Evolutionary conservation across 78 protist species (phyloP).

Genomic region (Dictyostelium purpureum): DNA sequence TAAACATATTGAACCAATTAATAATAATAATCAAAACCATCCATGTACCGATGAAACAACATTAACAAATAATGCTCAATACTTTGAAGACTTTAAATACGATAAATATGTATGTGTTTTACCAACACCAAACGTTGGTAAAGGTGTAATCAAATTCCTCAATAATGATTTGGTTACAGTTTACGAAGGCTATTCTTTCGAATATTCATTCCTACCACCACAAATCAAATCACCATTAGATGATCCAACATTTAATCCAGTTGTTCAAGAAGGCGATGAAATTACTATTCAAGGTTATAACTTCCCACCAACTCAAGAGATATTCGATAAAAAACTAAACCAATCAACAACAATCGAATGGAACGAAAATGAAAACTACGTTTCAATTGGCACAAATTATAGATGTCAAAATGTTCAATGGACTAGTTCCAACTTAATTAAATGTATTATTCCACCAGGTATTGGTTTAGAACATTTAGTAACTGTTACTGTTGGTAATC

Average conservation of each 20-base stretch:
- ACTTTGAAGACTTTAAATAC: background rate
- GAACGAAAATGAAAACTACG: background rate
- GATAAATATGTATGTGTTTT: background rate
- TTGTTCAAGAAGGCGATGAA: too few species aligned
- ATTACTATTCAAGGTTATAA: too few species aligned
- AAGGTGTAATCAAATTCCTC: background rate
- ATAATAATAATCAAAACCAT: background rate
- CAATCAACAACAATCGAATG: background rate
- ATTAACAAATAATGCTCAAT: background rate
- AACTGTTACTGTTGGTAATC: background rate
- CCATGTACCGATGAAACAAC: background rate
- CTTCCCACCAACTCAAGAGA: slow-evolving; percentile 7
- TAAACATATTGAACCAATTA: background rate
- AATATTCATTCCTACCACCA: too few species aligned
- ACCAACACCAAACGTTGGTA: background rate
- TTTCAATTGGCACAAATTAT: background rate
- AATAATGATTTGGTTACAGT: too few species aligned
- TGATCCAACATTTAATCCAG: background rate
- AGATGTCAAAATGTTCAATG: background rate
- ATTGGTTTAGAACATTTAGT: background rate
- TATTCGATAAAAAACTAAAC: background rate
- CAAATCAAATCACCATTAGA: background rate
- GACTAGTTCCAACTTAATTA: background rate
- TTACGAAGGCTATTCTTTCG: too few species aligned
- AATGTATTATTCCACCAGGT: background rate